phyloP scores from a whole-genome alignment of 345 rosid species.

The Gossypium mustelinum region DNA sequence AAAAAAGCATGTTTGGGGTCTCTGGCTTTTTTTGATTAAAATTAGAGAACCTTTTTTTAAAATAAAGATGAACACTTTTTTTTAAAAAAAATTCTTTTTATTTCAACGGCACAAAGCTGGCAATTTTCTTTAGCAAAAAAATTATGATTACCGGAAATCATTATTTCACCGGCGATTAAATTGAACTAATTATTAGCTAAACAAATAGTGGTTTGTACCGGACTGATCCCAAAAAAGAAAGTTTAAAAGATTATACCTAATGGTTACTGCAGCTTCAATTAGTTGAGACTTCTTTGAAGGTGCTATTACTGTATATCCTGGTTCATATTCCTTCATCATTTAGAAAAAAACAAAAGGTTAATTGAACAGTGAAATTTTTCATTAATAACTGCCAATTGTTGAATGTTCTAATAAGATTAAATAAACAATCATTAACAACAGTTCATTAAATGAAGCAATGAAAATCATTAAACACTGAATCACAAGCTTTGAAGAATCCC shows the following conservation, averaged over 20 bases:
- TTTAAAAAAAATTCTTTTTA: neutral
- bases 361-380: neutral
- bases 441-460: constrained; percentile 2
- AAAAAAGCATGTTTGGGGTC: constrained; percentile 16
- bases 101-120: neutral
- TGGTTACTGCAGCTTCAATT: constrained; percentile 51
- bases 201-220: no score
- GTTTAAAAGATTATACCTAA: constrained; percentile 39
- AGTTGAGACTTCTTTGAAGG: constrained; percentile 46
- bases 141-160: neutral
- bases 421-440: neutral
- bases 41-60: neutral
- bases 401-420: neutral
- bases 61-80: neutral
- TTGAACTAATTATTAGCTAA: no score
- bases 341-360: neutral
- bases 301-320: constrained; percentile 50
- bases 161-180: no score
- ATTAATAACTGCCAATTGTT: neutral
- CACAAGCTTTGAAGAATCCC: neutral
- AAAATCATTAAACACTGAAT: neutral
- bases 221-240: neutral
- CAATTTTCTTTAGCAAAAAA: neutral
- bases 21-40: neutral
- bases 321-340: constrained; percentile 56